A percentile compares a stretch with the other conserved stretches of the same genome.
Evolutionary conservation across 441 rosid genomes (phyloP).

Genomic region (Corymbia calophylla): DNA sequence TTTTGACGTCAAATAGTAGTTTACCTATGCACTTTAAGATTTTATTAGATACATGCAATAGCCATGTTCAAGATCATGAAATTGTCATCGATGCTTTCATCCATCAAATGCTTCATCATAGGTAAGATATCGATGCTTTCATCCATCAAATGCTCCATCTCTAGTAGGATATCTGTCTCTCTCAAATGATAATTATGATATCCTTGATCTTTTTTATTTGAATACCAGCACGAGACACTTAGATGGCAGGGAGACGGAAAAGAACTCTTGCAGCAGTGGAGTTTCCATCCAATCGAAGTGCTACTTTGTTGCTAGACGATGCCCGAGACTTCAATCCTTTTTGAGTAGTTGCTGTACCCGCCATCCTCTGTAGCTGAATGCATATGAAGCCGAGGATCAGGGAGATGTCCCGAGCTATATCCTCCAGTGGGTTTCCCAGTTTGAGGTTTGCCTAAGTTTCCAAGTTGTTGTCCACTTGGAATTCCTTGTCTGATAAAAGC

Average conservation of each 20-base stretch:
- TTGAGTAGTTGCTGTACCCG: not conserved
- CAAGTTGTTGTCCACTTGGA: not conserved
- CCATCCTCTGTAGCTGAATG: not conserved
- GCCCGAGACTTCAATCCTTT: not conserved
- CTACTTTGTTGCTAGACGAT: not conserved
- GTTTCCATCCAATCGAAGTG: not conserved
- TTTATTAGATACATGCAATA: not conserved
- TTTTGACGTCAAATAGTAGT: no score
- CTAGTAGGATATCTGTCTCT: not conserved
- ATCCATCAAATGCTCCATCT: no score
- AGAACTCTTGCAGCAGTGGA: not conserved
- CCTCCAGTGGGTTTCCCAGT: no score
- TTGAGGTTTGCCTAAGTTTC: not conserved
- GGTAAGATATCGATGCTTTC: not conserved
- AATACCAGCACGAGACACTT: not conserved
- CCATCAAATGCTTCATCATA: no score
- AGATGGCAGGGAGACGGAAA: not conserved
- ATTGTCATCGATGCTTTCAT: not conserved
- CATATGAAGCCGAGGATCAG: not conserved
- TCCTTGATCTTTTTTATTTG: not conserved
- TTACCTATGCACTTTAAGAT: no score
- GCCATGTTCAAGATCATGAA: not conserved
- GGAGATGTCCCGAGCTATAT: not conserved
- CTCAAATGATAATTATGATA: not conserved
- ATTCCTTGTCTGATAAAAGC: not conserved